A percentile compares a stretch with the other conserved stretches of the same genome.
Evolutionary conservation across 1,284 basidiomycete species (phyloP).

Genomic region (Leucoagaricus sp.): DNA sequence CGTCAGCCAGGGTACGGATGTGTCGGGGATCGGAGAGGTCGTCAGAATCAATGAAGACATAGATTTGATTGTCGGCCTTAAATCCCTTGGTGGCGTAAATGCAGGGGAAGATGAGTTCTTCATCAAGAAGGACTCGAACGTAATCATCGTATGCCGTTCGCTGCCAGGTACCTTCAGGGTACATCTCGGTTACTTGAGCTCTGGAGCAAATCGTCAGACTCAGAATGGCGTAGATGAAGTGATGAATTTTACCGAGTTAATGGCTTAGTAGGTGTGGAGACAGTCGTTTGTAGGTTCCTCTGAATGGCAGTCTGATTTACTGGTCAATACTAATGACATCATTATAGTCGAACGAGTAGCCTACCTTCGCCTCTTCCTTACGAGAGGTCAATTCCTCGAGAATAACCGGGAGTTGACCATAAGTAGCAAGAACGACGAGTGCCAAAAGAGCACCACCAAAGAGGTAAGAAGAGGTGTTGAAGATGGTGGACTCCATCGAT

Average conservation of each 20-base stretch:
- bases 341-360: background rate
- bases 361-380: background rate
- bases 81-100: background rate
- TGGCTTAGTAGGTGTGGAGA: background rate
- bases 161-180: background rate
- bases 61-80: background rate
- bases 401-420: background rate
- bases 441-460: background rate
- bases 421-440: background rate
- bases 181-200: background rate
- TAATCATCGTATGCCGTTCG: background rate
- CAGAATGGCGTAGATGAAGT: background rate
- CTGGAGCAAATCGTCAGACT: background rate
- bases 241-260: background rate
- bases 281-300: background rate
- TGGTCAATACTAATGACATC: background rate
- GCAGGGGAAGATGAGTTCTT: background rate
- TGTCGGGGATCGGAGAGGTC: background rate
- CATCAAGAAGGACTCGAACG: background rate
- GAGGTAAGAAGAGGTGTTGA: conserved; percentile 1
- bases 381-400: background rate
- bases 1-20: background rate
- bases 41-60: background rate
- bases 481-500: background rate
- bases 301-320: background rate